phyloP scores from a whole-genome alignment of 805 yeast species.

The Kazachstania kunashirensis region DNA sequence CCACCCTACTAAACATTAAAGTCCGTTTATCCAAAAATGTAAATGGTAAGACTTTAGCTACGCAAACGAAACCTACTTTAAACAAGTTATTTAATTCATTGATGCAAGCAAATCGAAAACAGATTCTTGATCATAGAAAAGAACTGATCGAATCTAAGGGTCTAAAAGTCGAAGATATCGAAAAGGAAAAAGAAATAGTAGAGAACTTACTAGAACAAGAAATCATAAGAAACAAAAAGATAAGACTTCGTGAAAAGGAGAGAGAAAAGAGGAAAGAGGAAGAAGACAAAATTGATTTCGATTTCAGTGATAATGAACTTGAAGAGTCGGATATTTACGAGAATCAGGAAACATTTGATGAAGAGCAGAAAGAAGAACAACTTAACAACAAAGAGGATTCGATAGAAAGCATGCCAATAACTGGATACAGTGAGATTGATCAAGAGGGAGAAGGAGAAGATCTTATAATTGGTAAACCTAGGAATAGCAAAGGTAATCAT shows the following conservation, averaged over 20 bases:
- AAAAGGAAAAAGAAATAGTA: conserved; percentile 31
- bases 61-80: conserved; percentile 13
- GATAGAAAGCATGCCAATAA: conserved; percentile 6
- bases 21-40: conserved; percentile 28
- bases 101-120: conserved; percentile 38
- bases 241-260: conserved; percentile 36
- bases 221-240: conserved; percentile 38
- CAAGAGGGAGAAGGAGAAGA: conserved; percentile 28
- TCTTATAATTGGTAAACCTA: not conserved
- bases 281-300: conserved; percentile 9
- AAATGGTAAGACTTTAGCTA: not conserved
- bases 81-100: conserved; percentile 31
- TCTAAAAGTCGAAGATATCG: conserved; percentile 31
- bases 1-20: conserved; percentile 29
- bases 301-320: conserved; percentile 18
- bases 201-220: conserved; percentile 38
- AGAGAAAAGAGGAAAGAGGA: conserved; percentile 25
- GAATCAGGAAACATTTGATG: too few species aligned
- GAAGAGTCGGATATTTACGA: conserved; percentile 12
- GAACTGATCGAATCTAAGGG: conserved; percentile 38
- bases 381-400: conserved; percentile 8
- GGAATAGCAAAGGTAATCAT: conserved; percentile 2
- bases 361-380: not conserved
- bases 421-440: conserved; percentile 17
- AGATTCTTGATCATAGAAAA: conserved; percentile 41